Base-by-base conservation (phyloP, 2,329 filamentous ascomycete genomes). In the Pleomassaria siparia region DNA sequence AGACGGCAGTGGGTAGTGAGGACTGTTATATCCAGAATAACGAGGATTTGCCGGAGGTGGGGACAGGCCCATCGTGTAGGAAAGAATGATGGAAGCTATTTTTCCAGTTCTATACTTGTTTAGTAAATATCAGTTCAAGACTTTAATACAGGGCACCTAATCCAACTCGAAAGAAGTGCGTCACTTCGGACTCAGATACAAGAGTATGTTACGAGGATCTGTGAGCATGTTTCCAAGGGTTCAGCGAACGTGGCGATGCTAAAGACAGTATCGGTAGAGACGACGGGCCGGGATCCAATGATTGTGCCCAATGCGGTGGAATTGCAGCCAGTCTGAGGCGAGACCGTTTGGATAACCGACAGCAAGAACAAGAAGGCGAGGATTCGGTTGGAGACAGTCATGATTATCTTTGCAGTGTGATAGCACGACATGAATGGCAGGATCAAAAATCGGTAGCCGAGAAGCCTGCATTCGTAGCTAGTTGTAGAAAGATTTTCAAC, bases 1-100 rank as follows among this genome's bases (percentile, higher is more conserved):
- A 48, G 2, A 59, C 56, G 4, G 59, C 53, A 1, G 59, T 65
- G 0, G 59, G 63, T 1, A 63, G 60, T 28, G 60, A 66, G 35
- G 29, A 43, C 4, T 64, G 63, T 59, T 52, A 56, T 13, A 47
- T 65, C 2, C 43, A 43, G 26, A 58, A 62, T 48, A 55, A 52
- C 1, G 50, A 61, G 6, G 46, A 54, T 30, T 57, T 56, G 1
- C 43, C 49, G 9, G 48, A 58, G 48, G 59, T 56, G 13, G 60
- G 63, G 35, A 62, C 61, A 33, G 60, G 59, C n/a, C 45, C 54
- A 25, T 45, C 64, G 18, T 65, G 60, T 43, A 39, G 20, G 12
- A 35, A 20, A 35, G n/a, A 7, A 18, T 35, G 16, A 35, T 35
- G 25, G n/a, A n/a, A n/a, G n/a, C 25, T 26, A 26, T 26, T 26